These are phyloP conservation scores for Fusarium protoensiforme DNA, from an alignment of 2,329 filamentous ascomycete genomes.

Conservation along the genomic window DNA sequence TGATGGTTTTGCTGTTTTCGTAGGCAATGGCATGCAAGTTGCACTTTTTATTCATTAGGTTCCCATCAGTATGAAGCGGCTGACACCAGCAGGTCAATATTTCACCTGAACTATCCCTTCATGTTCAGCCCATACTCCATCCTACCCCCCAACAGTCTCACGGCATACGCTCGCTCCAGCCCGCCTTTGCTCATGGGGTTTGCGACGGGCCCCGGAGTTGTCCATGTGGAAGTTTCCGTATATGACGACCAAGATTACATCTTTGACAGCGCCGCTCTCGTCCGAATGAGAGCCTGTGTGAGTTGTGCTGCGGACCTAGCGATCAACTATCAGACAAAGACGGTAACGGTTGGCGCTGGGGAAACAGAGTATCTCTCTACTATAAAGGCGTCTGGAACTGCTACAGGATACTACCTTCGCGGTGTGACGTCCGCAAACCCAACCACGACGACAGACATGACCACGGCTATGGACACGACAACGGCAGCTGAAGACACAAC, in stretches of 20 bases:
- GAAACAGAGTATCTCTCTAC: constrained; percentile 11
- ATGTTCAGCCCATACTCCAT: constrained; percentile 2
- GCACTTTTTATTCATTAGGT: neutral
- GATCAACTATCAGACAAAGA: constrained; percentile 9
- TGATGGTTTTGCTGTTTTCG: constrained; percentile 1
- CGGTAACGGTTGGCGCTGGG: neutral
- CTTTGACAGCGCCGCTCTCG: constrained; percentile 12
- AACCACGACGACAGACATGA: neutral
- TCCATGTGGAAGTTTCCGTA: constrained; percentile 12
- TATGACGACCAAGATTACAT: constrained; percentile 11
- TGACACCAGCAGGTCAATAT: neutral
- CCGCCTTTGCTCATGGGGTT: constrained; percentile 14
- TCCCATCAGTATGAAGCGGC: neutral
- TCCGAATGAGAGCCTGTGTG: constrained; percentile 9
- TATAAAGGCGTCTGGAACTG: constrained; percentile 19
- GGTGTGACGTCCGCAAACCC: neutral
- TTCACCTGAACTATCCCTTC: neutral
- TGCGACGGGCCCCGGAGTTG: neutral
- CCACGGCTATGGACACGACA: neutral
- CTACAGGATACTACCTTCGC: constrained; percentile 16
- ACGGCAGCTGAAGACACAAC: neutral
- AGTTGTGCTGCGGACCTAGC: constrained; percentile 2
- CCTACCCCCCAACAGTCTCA: constrained; percentile 11
- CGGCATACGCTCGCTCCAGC: constrained; percentile 12
- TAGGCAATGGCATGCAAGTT: neutral